Evolutionary conservation across 768 basidiomycete species (phyloP).

Genomic region (Suillus bovinus): DNA sequence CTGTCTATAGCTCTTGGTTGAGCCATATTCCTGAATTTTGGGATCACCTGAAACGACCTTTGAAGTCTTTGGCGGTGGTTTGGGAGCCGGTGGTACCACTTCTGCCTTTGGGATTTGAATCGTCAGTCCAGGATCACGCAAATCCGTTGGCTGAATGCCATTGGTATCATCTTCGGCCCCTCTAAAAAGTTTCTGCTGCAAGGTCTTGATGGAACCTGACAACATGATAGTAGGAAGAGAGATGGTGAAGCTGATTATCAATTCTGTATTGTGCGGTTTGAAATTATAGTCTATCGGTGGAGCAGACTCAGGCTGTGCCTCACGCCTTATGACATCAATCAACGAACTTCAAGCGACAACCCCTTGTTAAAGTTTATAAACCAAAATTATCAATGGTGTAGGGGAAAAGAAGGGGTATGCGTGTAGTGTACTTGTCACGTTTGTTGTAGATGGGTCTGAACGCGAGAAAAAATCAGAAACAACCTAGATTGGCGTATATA

Average conservation of each 20-base stretch:
- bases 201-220: conserved; percentile 53
- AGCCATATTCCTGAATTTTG: conserved; percentile 12
- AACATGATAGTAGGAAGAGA: conserved; percentile 35
- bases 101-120: conserved; percentile 69
- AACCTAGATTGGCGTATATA: conserved; percentile 8
- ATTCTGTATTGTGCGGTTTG: conserved; percentile 10
- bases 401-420: conserved; percentile 23
- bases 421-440: conserved; percentile 18
- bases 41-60: conserved; percentile 35
- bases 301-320: not conserved
- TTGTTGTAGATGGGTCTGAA: conserved; percentile 3
- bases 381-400: conserved; percentile 10
- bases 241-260: conserved; percentile 8
- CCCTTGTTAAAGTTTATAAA: not conserved
- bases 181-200: conserved; percentile 75
- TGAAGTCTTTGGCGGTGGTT: conserved; percentile 45
- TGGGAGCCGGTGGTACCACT: conserved; percentile 29
- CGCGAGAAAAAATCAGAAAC: not conserved
- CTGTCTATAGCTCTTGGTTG: conserved; percentile 53
- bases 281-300: conserved; percentile 18
- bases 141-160: conserved; percentile 19
- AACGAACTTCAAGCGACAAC: not conserved
- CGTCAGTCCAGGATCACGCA: conserved; percentile 44
- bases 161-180: conserved; percentile 33
- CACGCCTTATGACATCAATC: conserved; percentile 2